A percentile compares a stretch with the other conserved stretches of the same genome.
phyloP scores from a whole-genome alignment of 139 green algal species.

The Closterium sp. region DNA sequence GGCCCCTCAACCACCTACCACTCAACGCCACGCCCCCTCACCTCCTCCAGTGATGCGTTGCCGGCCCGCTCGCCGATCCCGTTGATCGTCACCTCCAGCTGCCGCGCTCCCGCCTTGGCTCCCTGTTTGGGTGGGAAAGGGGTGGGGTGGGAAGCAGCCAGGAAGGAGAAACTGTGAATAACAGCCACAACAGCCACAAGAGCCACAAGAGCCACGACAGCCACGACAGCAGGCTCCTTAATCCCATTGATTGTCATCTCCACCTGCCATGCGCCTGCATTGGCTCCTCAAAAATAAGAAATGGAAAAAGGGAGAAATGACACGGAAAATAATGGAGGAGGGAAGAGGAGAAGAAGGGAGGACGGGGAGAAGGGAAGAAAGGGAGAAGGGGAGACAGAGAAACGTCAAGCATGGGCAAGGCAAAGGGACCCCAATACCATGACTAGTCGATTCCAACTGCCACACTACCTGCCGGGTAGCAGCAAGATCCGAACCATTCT shows the following conservation, averaged over 20 bases:
- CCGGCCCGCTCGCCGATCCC: slow-evolving; percentile 97
- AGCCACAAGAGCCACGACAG: background rate
- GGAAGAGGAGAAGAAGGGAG: background rate
- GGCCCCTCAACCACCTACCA: slow-evolving; percentile 54
- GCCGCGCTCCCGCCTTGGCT: slow-evolving; percentile 53
- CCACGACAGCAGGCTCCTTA: slow-evolving; percentile 79
- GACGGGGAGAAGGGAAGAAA: background rate
- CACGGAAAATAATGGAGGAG: background rate
- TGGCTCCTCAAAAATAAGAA: background rate
- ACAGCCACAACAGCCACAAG: background rate
- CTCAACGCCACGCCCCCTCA: slow-evolving; percentile 58
- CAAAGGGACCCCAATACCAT: too few species aligned
- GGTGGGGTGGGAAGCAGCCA: background rate
- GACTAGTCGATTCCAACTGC: too few species aligned
- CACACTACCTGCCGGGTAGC: too few species aligned
- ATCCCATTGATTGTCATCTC: slow-evolving; percentile 99
- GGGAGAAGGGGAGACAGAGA: background rate
- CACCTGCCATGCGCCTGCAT: slow-evolving; percentile 63
- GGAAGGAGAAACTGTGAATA: background rate
- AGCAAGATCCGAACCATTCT: too few species aligned
- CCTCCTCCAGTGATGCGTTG: slow-evolving; percentile 94
- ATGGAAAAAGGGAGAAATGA: background rate
- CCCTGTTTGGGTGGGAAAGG: background rate
- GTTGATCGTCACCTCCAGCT: slow-evolving; percentile 98
- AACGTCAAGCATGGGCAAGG: background rate